Conservation (phyloP, 2,329 filamentous ascomycete species). For the Aurifilum marmelostoma region DNA sequence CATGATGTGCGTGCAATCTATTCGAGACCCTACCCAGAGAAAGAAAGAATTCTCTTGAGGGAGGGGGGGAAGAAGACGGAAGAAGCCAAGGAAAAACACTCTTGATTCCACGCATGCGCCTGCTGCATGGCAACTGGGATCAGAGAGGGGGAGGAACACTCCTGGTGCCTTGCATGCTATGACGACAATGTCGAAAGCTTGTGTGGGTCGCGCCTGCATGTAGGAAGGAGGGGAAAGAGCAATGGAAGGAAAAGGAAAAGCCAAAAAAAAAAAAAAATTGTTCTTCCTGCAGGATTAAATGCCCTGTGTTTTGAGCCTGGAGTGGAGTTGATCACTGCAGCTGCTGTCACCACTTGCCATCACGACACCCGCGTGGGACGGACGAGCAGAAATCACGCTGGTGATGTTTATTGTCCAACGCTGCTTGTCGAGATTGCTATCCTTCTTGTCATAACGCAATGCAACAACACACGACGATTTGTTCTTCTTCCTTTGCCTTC, state of each 20-base stretch:
- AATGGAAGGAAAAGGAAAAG: not conserved
- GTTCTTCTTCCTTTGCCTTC: not conserved
- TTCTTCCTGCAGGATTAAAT: not conserved
- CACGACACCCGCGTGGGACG: not conserved
- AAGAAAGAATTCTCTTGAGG: slow-evolving; percentile 7
- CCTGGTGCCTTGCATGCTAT: slow-evolving; percentile 7
- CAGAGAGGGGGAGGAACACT: not conserved
- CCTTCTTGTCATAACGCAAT: not conserved
- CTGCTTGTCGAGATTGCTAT: not conserved
- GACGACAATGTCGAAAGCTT: slow-evolving; percentile 13
- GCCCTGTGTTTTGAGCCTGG: not conserved
- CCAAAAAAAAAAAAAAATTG: not conserved
- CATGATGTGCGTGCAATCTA: slow-evolving; percentile 12
- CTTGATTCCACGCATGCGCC: slow-evolving; percentile 12
- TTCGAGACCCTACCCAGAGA: slow-evolving; percentile 9
- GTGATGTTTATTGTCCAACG: not conserved
- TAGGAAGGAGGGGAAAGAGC: not conserved
- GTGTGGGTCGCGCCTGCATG: not conserved
- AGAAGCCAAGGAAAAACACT: not conserved
- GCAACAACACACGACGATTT: not conserved
- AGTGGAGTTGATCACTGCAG: not conserved
- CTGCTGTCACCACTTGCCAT: not conserved
- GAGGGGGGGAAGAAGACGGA: not conserved
- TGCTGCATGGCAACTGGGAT: slow-evolving; percentile 22
- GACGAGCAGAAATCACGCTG: not conserved